Evolutionary conservation across 1,284 basidiomycete genomes (phyloP).

Genomic region (Cryptococcus depauperatus): DNA sequence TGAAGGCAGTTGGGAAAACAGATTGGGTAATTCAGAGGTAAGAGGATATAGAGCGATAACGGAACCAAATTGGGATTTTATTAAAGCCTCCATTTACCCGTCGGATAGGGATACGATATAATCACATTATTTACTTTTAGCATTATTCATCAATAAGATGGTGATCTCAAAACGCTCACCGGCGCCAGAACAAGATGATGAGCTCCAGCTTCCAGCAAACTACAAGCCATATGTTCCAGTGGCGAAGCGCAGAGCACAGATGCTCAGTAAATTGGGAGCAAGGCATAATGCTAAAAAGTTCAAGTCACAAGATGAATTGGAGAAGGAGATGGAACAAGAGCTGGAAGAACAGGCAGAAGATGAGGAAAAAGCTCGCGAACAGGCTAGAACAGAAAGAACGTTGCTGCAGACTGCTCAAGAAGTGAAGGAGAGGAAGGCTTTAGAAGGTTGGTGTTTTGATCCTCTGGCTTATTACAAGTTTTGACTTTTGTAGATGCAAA

Average conservation of each 20-base stretch:
- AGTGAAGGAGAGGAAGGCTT: slow-evolving; percentile 70
- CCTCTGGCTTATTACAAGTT: neutral
- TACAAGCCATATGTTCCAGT: slow-evolving; percentile 85
- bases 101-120: no score
- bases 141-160: no score
- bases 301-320: slow-evolving; percentile 52
- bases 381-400: slow-evolving; percentile 70
- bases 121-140: no score
- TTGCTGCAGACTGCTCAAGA: slow-evolving; percentile 85
- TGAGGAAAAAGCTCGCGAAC: slow-evolving; percentile 64
- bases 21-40: no score
- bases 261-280: slow-evolving; percentile 58
- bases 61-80: no score
- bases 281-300: slow-evolving; percentile 48
- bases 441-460: slow-evolving; percentile 57
- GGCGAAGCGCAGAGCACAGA: slow-evolving; percentile 71
- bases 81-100: no score
- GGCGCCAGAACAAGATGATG: slow-evolving; percentile 46
- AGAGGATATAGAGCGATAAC: no score
- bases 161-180: slow-evolving; percentile 8
- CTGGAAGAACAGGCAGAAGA: slow-evolving; percentile 66
- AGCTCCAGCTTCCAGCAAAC: slow-evolving; percentile 34
- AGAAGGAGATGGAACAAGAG: slow-evolving; percentile 52
- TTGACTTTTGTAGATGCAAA: slow-evolving; percentile 56
- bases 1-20: no score